Conservation (phyloP, 2,329 filamentous ascomycete species). For the Chalara sp. region DNA sequence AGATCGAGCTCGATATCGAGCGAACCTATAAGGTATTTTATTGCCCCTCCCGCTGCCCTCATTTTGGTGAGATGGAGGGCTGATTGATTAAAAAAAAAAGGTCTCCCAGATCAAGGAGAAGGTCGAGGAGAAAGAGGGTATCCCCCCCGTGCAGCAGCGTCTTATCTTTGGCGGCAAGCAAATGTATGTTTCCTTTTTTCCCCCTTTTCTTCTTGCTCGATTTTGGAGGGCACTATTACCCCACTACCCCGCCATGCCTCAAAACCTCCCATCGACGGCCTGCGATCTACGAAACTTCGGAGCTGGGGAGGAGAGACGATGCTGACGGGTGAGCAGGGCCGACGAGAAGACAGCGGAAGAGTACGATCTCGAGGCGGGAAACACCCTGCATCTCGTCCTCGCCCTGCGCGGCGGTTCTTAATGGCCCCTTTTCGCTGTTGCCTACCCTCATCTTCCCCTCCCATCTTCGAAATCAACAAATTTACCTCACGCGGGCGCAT, state of each 20-base stretch:
- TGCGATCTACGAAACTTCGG: too few relatives aligned
- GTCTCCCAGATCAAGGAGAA: slow-evolving; percentile 97
- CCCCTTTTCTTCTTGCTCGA: too few relatives aligned
- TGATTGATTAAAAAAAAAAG: too few relatives aligned
- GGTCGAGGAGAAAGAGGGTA: slow-evolving; percentile 98
- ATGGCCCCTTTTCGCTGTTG: too few relatives aligned
- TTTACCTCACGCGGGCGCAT: too few relatives aligned
- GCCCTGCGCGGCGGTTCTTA: slow-evolving; percentile 77
- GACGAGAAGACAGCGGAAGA: slow-evolving; percentile 92
- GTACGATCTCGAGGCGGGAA: slow-evolving; percentile 85
- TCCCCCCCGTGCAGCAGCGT: slow-evolving; percentile 92
- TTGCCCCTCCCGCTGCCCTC: background rate
- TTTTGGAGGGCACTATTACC: too few relatives aligned
- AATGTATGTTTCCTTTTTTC: slow-evolving; percentile 55
- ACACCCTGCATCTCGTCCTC: slow-evolving; percentile 90
- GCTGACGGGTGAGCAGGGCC: slow-evolving; percentile 68
- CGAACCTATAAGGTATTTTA: slow-evolving; percentile 73
- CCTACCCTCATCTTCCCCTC: too few relatives aligned
- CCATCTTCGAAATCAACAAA: too few relatives aligned
- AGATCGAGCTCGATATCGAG: slow-evolving; percentile 98
- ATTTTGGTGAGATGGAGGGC: too few relatives aligned
- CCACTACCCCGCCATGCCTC: background rate
- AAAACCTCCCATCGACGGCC: background rate
- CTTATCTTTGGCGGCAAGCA: slow-evolving; percentile 97
- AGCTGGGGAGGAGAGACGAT: too few relatives aligned